Evolutionary conservation across 2,329 filamentous ascomycete species (phyloP).

Genomic region (Alternaria panax): DNA sequence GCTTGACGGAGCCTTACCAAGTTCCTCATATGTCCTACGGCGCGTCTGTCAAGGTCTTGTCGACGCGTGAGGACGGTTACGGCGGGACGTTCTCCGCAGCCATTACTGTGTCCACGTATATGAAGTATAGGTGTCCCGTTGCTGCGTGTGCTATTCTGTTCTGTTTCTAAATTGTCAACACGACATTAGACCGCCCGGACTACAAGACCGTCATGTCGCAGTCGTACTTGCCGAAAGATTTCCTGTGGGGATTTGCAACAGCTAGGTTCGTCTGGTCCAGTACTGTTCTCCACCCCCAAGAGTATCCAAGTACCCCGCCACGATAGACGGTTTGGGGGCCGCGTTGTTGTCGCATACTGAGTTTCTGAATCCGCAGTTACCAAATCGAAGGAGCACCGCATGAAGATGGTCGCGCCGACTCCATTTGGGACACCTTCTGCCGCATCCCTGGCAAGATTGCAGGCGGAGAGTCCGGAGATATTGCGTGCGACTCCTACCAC

Average conservation of each 20-base stretch:
- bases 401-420: constrained; percentile 79
- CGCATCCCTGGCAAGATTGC: constrained; percentile 82
- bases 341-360: constrained; percentile 28
- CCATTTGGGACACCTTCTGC: constrained; percentile 93
- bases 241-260: constrained; percentile 53
- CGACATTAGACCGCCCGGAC: no score
- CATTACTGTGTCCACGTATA: constrained; percentile 36
- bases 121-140: constrained; percentile 38
- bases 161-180: constrained; percentile 12
- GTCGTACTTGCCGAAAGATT: constrained; percentile 49
- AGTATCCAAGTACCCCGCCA: constrained; percentile 29
- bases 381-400: constrained; percentile 82
- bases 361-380: constrained; percentile 65
- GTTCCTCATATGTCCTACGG: constrained; percentile 35
- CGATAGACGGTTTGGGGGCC: constrained; percentile 12
- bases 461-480: constrained; percentile 74
- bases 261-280: constrained; percentile 47
- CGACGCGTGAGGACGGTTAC: constrained; percentile 45
- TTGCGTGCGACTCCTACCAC: constrained; percentile 89
- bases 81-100: constrained; percentile 48
- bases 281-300: constrained; percentile 20
- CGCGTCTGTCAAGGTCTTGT: constrained; percentile 35
- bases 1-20: constrained; percentile 25
- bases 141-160: constrained; percentile 13
- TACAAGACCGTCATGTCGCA: constrained; percentile 41